These are phyloP conservation scores for Colletotrichum sp. DNA, from an alignment of 2,329 filamentous ascomycete genomes.

Conservation along the genomic window DNA sequence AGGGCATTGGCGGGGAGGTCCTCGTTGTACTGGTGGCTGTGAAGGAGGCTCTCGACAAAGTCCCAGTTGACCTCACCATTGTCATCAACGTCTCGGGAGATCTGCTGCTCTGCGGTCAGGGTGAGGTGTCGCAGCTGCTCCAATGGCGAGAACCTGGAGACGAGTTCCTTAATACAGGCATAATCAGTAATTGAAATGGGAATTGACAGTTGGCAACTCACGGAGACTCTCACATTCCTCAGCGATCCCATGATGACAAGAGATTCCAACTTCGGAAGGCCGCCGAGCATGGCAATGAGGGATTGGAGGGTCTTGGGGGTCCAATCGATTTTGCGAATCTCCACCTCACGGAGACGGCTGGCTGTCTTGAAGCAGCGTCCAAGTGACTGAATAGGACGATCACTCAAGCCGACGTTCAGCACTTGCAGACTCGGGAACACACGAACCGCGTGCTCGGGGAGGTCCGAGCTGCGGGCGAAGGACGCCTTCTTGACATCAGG, in stretches of 20 bases:
- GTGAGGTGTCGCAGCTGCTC: background rate
- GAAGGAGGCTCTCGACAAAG: background rate
- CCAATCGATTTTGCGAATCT: background rate
- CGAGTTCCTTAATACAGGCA: accelerated
- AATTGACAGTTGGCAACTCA: background rate
- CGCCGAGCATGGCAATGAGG: background rate
- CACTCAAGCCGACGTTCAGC: background rate
- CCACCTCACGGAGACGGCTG: background rate
- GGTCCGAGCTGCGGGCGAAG: background rate
- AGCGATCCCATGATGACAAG: background rate
- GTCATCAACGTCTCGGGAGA: accelerated
- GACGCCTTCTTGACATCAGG: background rate
- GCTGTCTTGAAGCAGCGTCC: background rate
- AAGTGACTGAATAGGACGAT: background rate
- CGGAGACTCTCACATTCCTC: background rate
- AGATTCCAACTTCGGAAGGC: background rate
- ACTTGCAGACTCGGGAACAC: accelerated
- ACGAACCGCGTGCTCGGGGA: background rate
- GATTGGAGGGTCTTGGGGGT: background rate
- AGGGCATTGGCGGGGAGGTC: background rate
- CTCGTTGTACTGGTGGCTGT: background rate
- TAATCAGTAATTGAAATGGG: accelerated
- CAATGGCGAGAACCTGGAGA: accelerated
- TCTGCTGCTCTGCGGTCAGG: background rate
- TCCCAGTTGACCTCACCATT: background rate